phyloP scores from a whole-genome alignment of 352 stramenopile species.

The Phytophthora megakarya region DNA sequence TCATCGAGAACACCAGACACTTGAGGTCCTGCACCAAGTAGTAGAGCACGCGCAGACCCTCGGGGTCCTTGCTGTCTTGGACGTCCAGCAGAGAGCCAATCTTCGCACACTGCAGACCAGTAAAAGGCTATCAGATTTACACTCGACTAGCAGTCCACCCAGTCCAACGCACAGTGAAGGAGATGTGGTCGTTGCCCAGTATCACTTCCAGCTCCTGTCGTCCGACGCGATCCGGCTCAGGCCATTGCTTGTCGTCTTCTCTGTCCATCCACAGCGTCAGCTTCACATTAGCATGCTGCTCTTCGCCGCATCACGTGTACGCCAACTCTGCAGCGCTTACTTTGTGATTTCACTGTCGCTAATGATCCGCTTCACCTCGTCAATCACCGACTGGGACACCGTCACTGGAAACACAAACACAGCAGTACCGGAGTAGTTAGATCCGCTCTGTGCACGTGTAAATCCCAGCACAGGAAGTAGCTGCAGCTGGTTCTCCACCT shows the following conservation, averaged over 20 bases:
- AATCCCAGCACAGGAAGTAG: neutral
- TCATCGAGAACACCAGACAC: constrained; percentile 96
- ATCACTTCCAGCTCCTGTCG: constrained; percentile 97
- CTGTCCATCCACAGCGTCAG: constrained; percentile 35
- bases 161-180: constrained; percentile 87
- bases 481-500: constrained; percentile 42
- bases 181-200: constrained; percentile 95
- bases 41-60: constrained; percentile 95
- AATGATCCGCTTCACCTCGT: constrained; percentile 95
- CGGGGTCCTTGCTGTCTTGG: constrained; percentile 95
- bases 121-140: neutral
- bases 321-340: constrained; percentile 33
- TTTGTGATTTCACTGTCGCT: constrained; percentile 91
- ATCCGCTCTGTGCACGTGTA: neutral
- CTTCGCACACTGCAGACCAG: constrained; percentile 89
- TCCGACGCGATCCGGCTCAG: constrained; percentile 91
- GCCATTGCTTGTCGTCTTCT: constrained; percentile 96
- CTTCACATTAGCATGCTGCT: constrained; percentile 1
- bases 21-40: constrained; percentile 98
- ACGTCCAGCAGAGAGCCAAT: constrained; percentile 96
- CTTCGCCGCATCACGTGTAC: neutral
- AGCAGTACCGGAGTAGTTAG: neutral
- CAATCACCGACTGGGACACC: constrained; percentile 90
- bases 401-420: constrained; percentile 58
- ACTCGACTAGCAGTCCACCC: neutral